These are phyloP conservation scores for Epichloe festucae DNA, from an alignment of 2,329 filamentous ascomycete species.

Conservation along the genomic window DNA sequence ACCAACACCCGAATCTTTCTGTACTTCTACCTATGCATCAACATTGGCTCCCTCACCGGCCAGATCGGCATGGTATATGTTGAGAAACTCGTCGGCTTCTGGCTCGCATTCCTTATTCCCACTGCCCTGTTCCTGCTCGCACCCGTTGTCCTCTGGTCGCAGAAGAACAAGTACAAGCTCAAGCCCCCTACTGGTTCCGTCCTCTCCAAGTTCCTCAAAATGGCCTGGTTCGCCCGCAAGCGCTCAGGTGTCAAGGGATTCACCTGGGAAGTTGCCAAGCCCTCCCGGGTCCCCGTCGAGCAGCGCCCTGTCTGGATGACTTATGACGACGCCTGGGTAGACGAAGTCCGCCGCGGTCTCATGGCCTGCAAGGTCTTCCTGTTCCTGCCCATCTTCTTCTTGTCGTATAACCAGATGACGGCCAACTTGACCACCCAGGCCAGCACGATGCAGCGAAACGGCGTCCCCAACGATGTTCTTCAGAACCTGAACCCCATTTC, in stretches of 20 bases:
- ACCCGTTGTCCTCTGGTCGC: constrained; percentile 47
- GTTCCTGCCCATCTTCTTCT: constrained; percentile 54
- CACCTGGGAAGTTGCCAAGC: constrained; percentile 58
- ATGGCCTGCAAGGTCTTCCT: constrained; percentile 58
- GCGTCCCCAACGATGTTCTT: constrained; percentile 66
- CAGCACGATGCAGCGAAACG: constrained; percentile 51
- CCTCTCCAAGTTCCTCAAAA: constrained; percentile 49
- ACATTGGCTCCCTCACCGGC: constrained; percentile 45
- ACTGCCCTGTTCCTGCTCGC: constrained; percentile 51
- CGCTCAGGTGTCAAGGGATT: constrained; percentile 51
- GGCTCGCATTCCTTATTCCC: constrained; percentile 56
- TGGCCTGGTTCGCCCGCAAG: constrained; percentile 49
- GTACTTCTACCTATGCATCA: constrained; percentile 46
- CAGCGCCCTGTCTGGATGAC: constrained; percentile 61
- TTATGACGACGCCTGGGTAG: constrained; percentile 73
- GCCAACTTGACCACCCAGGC: constrained; percentile 52
- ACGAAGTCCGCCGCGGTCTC: constrained; percentile 60
- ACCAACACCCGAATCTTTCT: constrained; percentile 58
- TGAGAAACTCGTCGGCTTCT: constrained; percentile 66
- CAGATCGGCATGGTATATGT: constrained; percentile 55
- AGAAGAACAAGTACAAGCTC: constrained; percentile 47
- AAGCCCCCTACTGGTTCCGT: constrained; percentile 60
- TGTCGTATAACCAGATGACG: constrained; percentile 47
- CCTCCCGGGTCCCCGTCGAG: constrained; percentile 42
- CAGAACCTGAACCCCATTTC: constrained; percentile 65